Evolutionary conservation across 441 rosid species (phyloP).

Genomic region (Hura crepitans): DNA sequence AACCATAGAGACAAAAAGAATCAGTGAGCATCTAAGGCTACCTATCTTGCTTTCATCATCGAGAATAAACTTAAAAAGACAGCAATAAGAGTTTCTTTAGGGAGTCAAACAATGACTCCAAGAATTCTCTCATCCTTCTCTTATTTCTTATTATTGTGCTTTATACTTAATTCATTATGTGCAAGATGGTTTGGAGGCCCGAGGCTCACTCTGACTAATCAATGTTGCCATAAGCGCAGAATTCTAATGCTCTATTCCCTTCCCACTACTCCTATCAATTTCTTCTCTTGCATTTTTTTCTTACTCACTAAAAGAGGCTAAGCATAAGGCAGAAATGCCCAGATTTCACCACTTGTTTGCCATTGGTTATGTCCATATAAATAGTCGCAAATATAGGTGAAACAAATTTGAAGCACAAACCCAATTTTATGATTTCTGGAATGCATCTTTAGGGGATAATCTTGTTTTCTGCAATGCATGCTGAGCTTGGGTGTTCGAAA

Average conservation of each 20-base stretch:
- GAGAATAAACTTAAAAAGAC: not conserved
- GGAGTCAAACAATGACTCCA: not conserved
- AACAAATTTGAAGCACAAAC: not conserved
- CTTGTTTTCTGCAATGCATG: not conserved
- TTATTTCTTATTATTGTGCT: not conserved
- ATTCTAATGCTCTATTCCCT: not conserved
- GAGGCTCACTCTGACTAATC: not conserved
- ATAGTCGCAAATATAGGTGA: not conserved
- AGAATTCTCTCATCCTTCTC: not conserved
- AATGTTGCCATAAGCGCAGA: not conserved
- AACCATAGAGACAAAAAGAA: not conserved
- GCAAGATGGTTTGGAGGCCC: slow-evolving; percentile 1
- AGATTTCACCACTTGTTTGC: not conserved
- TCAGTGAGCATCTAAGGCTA: not conserved
- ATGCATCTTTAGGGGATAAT: not conserved
- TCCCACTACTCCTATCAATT: not conserved
- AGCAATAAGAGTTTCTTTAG: not conserved
- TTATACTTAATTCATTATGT: not conserved
- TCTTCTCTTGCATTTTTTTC: too few species aligned
- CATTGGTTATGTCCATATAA: not conserved
- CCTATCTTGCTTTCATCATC: not conserved
- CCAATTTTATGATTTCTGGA: not conserved
- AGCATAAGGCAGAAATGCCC: not conserved
- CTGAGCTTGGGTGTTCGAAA: not conserved
- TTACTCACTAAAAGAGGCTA: too few species aligned